Percentiles rank a stretch among this genome's conserved stretches.
These are phyloP conservation scores for Pythium aristosporum DNA, from an alignment of 352 stramenopile genomes.

Conservation along the genomic window DNA sequence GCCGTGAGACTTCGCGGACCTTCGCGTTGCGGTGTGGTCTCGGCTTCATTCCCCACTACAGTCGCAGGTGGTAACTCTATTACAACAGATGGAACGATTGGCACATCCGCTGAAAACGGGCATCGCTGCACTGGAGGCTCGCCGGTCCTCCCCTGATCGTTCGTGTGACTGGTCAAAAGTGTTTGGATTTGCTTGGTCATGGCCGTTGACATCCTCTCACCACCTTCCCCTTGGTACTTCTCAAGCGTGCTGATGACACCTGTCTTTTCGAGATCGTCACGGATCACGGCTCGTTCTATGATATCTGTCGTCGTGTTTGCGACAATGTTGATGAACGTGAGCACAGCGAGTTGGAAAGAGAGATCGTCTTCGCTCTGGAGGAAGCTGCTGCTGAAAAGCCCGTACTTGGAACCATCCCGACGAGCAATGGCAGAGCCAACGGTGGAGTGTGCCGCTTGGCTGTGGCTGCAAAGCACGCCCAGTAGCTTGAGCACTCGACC, in stretches of 20 bases:
- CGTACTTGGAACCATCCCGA: background rate
- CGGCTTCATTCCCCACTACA: too few species aligned
- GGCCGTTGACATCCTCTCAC: slow-evolving; percentile 3
- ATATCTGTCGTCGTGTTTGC: slow-evolving; percentile 33
- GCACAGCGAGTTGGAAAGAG: slow-evolving; percentile 28
- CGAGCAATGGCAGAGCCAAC: slow-evolving; percentile 31
- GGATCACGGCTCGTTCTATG: slow-evolving; percentile 35
- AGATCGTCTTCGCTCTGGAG: slow-evolving; percentile 27
- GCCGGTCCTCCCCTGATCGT: slow-evolving; percentile 9
- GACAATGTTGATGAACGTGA: slow-evolving; percentile 53
- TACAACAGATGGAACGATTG: background rate
- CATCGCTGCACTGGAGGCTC: slow-evolving; percentile 13
- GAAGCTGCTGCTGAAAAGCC: slow-evolving; percentile 31
- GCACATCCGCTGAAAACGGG: background rate
- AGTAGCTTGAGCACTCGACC: slow-evolving; percentile 37
- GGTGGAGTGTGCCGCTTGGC: slow-evolving; percentile 24
- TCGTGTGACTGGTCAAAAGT: slow-evolving; percentile 23
- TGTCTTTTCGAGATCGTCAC: slow-evolving; percentile 37
- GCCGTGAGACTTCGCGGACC: slow-evolving; percentile 19
- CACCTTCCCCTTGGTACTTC: slow-evolving; percentile 13
- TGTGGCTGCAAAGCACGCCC: slow-evolving; percentile 36
- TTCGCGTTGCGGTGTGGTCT: slow-evolving; percentile 14
- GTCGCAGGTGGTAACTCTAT: background rate
- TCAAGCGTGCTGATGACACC: slow-evolving; percentile 40
- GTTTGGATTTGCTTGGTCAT: slow-evolving; percentile 29